Base-by-base conservation (phyloP, 257 asterid species). In the Gardenia jasminoides region DNA sequence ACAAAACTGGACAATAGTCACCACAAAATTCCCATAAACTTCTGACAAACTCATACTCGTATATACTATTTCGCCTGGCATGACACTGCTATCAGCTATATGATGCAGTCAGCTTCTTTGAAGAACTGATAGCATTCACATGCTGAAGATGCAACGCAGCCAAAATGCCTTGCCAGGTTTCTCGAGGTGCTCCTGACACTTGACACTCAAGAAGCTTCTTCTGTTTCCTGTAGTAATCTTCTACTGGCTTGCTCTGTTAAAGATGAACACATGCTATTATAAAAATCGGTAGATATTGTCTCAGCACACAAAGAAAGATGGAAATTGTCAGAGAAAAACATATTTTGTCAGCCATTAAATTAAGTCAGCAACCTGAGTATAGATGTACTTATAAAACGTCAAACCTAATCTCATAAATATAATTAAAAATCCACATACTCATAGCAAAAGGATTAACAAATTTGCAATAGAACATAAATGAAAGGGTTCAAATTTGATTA, bases 71-170 rank as follows among this genome's bases (percentile, higher is more conserved):
- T 39, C 68, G 68, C n/a, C 59, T 41, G 56, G 41, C 16, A 17
- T 1, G 46, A 56, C 54, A 74, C 73, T 67, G 26, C 8, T 50
- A 67, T 75, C 78, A 78, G 71, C 83, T 59, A 62, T 70, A 76
- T 83, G 72, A 91, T 39, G 93, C 90, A 44, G 91, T 81, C 89
- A 94, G 79, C 84, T 94, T 91, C 73, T 89, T 90, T 7, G 97
- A 84, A 12, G 91, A 80, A 75, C 80, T 83, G 77, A 83, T 82
- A 50, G 80, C 82, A 78, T 79, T 87, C 87, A 86, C 83, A 82
- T 90, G 92, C 80, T 83, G 92, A 79, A 95, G 97, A 84, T 93
- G 97, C 89, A 93, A 82, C 67, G 98, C 94, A 77, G 96, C 94
- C 90, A 95, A 84, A 62, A 95, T 94, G 62, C 97, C 96, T 79